Evolutionary conservation across 2,329 filamentous ascomycete species (phyloP).

Genomic region (Sarocladiaceae sp.): DNA sequence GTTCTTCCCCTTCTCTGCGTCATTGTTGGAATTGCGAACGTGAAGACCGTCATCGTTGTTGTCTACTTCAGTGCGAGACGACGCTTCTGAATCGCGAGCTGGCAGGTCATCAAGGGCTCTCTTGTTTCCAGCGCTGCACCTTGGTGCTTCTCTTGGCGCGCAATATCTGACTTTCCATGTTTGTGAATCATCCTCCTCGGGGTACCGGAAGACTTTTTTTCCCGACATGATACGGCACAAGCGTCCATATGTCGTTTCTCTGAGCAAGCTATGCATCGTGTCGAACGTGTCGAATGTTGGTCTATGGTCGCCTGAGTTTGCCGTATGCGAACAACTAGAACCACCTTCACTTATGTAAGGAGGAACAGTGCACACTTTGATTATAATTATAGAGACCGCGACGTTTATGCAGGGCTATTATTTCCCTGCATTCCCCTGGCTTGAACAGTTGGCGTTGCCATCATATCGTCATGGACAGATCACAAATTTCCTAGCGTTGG

Average conservation of each 20-base stretch:
- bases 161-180: neutral
- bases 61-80: neutral
- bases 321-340: no score
- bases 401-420: no score
- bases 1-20: neutral
- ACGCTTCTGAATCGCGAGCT: neutral
- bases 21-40: neutral
- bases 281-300: neutral
- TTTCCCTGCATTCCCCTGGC: no score
- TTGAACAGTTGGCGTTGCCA: no score
- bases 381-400: no score
- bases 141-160: neutral
- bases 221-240: neutral
- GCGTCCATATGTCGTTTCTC: neutral
- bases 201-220: neutral
- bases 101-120: neutral
- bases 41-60: neutral
- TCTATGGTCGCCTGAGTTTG: neutral
- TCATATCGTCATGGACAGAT: no score
- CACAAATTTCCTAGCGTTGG: no score
- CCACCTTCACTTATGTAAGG: no score
- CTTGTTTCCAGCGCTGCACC: neutral
- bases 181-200: neutral
- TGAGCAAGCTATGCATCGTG: neutral
- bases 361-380: no score